A percentile compares a stretch with the other conserved stretches of the same genome.
Conservation (phyloP, 441 rosid species). For the Dalechampia spathulata region DNA sequence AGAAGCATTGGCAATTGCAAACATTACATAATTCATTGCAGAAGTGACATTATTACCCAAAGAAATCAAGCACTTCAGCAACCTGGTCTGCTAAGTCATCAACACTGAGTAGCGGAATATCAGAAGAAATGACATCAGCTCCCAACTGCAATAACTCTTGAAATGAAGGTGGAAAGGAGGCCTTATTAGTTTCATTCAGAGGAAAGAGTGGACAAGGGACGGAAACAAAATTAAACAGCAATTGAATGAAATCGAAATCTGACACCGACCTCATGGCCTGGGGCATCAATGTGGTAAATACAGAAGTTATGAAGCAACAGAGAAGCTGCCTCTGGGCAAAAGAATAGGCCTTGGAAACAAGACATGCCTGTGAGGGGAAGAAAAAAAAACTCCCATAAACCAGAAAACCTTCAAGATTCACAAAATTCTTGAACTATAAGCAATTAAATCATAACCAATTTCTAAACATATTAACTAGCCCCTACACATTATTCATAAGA, state of each 20-base stretch:
- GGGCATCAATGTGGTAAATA: conserved; percentile 81
- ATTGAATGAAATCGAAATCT: conserved; percentile 10
- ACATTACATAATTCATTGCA: neutral
- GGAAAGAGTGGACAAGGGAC: neutral
- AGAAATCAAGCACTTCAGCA: conserved; percentile 70
- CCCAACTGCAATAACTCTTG: conserved; percentile 77
- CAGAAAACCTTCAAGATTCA: conserved; percentile 7
- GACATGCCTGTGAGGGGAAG: conserved; percentile 42
- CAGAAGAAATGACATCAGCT: conserved; percentile 63
- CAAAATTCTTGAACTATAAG: neutral
- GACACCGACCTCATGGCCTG: conserved; percentile 82
- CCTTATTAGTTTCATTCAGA: conserved; percentile 23
- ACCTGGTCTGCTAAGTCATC: conserved; percentile 77
- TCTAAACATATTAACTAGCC: no score
- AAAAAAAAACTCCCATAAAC: conserved; percentile 7
- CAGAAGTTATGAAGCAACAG: conserved; percentile 80
- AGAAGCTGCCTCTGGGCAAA: conserved; percentile 71
- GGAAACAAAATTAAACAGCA: neutral
- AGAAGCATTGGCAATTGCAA: neutral
- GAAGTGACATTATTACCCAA: conserved; percentile 35
- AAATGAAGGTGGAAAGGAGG: conserved; percentile 30
- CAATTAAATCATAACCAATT: no score
- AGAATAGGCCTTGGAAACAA: conserved; percentile 76
- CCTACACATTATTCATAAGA: no score
- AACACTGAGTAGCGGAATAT: conserved; percentile 47